A percentile compares a stretch with the other conserved stretches of the same genome.
phyloP scores from a whole-genome alignment of 2,329 filamentous ascomycete species.

The Verticillium isaacii region DNA sequence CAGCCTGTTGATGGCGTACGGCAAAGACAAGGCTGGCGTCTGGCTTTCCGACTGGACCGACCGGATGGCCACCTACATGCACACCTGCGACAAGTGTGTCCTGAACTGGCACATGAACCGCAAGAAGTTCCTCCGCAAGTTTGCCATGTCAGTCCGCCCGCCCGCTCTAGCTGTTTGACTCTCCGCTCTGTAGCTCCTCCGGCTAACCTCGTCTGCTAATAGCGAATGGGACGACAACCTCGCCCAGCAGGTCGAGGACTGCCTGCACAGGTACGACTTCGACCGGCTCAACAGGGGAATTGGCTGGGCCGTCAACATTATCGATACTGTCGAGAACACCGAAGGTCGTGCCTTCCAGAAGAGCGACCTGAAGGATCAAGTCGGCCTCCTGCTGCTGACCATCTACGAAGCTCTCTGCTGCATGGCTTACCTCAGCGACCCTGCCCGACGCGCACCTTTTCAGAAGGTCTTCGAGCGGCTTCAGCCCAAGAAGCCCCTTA shows the following conservation, averaged over 20 bases:
- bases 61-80: conserved; percentile 54
- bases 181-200: not conserved
- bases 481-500: conserved; percentile 73
- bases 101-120: conserved; percentile 70
- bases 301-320: conserved; percentile 47
- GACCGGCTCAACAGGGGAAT: conserved; percentile 57
- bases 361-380: conserved; percentile 38
- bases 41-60: conserved; percentile 56
- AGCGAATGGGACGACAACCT: conserved; percentile 45
- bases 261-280: conserved; percentile 57
- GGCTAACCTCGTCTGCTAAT: not conserved
- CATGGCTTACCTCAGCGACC: conserved; percentile 64
- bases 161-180: not conserved
- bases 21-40: conserved; percentile 52
- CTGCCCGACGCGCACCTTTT: conserved; percentile 55
- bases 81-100: conserved; percentile 65
- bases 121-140: conserved; percentile 54
- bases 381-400: conserved; percentile 64
- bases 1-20: conserved; percentile 64
- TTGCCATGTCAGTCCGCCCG: conserved; percentile 50
- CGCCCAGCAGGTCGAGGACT: conserved; percentile 45
- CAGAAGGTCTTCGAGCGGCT: conserved; percentile 79
- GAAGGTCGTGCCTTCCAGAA: conserved; percentile 42
- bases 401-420: conserved; percentile 88
- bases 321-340: conserved; percentile 43